Percentiles rank a stretch among this genome's conserved stretches.
Conservation (phyloP, 2,329 filamentous ascomycete genomes). For the Pyrenophora tritici-repentis region DNA sequence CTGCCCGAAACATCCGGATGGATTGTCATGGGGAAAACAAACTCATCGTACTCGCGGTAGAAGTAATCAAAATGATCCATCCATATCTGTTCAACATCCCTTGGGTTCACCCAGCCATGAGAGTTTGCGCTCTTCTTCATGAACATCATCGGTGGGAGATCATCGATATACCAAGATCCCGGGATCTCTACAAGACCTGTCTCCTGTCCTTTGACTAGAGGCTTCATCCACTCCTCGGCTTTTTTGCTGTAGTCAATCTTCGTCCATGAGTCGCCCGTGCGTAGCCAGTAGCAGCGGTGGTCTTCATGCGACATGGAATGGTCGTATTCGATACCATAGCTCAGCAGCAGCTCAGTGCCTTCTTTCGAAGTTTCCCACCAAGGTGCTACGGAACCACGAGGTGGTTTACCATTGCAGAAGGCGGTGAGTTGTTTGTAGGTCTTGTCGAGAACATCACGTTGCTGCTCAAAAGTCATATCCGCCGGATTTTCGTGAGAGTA, state of each 20-base stretch:
- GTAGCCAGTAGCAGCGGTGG: slow-evolving; percentile 66
- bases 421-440: slow-evolving; percentile 73
- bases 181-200: slow-evolving; percentile 72
- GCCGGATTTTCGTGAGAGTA: slow-evolving; percentile 76
- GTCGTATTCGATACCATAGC: slow-evolving; percentile 72
- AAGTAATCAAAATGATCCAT: slow-evolving; percentile 73
- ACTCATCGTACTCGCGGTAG: slow-evolving; percentile 76
- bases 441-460: slow-evolving; percentile 74
- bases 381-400: slow-evolving; percentile 72
- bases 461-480: slow-evolving; percentile 75
- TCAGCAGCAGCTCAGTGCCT: slow-evolving; percentile 66
- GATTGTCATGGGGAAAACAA: slow-evolving; percentile 77
- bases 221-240: slow-evolving; percentile 70
- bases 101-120: slow-evolving; percentile 63
- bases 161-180: slow-evolving; percentile 66
- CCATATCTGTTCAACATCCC: slow-evolving; percentile 70
- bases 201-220: slow-evolving; percentile 61
- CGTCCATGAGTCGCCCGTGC: slow-evolving; percentile 68
- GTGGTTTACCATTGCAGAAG: slow-evolving; percentile 71
- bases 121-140: slow-evolving; percentile 68
- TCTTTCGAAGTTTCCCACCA: slow-evolving; percentile 77
- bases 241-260: slow-evolving; percentile 70
- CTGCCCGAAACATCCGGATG: slow-evolving; percentile 69
- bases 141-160: slow-evolving; percentile 70
- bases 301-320: slow-evolving; percentile 70